Percentiles rank a stretch among this genome's conserved stretches.
phyloP scores from a whole-genome alignment of 225 moss, liverwort and hornwort species.

The Lunularia cruciata region DNA sequence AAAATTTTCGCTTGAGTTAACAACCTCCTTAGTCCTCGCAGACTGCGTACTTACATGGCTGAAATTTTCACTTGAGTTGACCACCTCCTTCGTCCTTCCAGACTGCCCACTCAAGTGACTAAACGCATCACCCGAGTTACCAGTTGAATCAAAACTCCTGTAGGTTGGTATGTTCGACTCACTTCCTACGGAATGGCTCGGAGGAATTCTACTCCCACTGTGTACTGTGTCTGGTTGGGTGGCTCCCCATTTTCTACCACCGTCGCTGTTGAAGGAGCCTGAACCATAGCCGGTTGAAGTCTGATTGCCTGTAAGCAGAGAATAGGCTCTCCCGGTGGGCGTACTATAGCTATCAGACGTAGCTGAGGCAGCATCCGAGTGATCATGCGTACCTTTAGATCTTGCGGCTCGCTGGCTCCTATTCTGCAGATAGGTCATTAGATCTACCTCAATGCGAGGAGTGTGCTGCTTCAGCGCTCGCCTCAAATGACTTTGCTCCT shows the following conservation, averaged over 20 bases:
- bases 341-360: conserved; percentile 49
- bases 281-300: conserved; percentile 23
- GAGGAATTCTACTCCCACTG: conserved; percentile 43
- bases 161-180: conserved; percentile 52
- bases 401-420: conserved; percentile 75
- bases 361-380: conserved; percentile 52
- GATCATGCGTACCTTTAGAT: conserved; percentile 59
- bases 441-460: conserved; percentile 98
- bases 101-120: conserved; percentile 28
- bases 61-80: conserved; percentile 35
- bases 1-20: conserved; percentile 8
- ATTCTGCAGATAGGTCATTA: conserved; percentile 86
- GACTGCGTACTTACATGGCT: conserved; percentile 20
- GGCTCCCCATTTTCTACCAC: conserved; percentile 55
- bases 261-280: conserved; percentile 35
- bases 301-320: conserved; percentile 46
- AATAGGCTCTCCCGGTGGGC: conserved; percentile 48
- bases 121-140: conserved; percentile 41
- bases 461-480: conserved; percentile 93
- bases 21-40: conserved; percentile 40
- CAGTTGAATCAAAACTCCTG: conserved; percentile 47
- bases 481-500: conserved; percentile 87
- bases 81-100: conserved; percentile 40
- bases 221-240: conserved; percentile 51
- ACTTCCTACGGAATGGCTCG: conserved; percentile 35